Evolutionary conservation across 2,329 filamentous ascomycete species (phyloP).

Genomic region (Pseudogymnoascus sp.): DNA sequence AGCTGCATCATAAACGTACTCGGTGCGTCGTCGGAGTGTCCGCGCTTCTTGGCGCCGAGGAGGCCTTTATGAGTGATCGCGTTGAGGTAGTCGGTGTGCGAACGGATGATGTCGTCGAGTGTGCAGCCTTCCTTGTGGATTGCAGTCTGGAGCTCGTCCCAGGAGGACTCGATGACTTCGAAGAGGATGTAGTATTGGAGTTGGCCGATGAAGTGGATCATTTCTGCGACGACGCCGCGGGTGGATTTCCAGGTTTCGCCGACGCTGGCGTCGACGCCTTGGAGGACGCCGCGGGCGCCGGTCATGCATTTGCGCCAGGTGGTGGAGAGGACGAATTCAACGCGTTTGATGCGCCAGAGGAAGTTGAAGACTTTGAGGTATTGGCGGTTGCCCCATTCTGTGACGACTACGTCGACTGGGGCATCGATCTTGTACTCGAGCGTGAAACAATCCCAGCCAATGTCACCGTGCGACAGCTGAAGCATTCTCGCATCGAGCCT

Average conservation of each 20-base stretch:
- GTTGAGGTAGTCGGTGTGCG: conserved; percentile 84
- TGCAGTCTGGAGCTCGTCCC: conserved; percentile 79
- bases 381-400: conserved; percentile 88
- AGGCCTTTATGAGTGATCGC: conserved; percentile 95
- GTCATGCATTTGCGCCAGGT: conserved; percentile 97
- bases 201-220: conserved; percentile 97
- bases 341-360: conserved; percentile 93
- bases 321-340: conserved; percentile 85
- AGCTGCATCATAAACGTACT: conserved; percentile 83
- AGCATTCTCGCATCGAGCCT: conserved; percentile 97
- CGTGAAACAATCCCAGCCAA: conserved; percentile 98
- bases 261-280: conserved; percentile 64
- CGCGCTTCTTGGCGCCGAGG: conserved; percentile 61
- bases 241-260: conserved; percentile 83
- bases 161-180: conserved; percentile 94
- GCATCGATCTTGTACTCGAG: conserved; percentile 97
- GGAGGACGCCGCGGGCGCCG: conserved; percentile 82
- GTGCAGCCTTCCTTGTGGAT: conserved; percentile 82
- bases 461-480: conserved; percentile 90
- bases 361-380: conserved; percentile 99
- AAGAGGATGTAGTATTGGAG: conserved; percentile 98
- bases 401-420: conserved; percentile 93
- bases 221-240: conserved; percentile 83
- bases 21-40: conserved; percentile 45
- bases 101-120: conserved; percentile 87